Base-by-base conservation (phyloP, 2,329 filamentous ascomycete genomes). In the Cercospora sp. region DNA sequence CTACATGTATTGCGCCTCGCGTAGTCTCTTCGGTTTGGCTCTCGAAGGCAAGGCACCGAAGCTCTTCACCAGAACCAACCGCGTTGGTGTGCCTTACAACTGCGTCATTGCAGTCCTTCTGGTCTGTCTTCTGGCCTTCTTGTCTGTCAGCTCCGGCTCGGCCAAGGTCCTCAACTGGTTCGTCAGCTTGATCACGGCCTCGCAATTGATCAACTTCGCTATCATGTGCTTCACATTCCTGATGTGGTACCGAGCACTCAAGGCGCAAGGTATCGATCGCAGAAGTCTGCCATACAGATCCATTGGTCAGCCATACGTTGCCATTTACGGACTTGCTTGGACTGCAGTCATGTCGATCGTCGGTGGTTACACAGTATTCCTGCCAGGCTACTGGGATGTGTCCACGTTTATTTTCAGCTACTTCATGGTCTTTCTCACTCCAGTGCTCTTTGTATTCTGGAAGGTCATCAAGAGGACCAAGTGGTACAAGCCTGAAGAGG, bases 311-410 rank as follows among this genome's bases (percentile, higher is more conserved):
- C 91, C 91, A 3, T 93, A 89, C 71, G 83, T 86, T 0, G 90
- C 91, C 0, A 93, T 86, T 73, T 88, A 89, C 60, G 89, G 87
- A 0, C 80, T 92, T 37, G 55, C 21, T 16, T 73, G 87, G 85
- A n/a, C 90, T 86, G 0, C 86, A 87, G 78, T 91, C 70, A 93
- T 94, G 89, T 86, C 89, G 0, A 88, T 94, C 72, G 88, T 93
- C 1, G 88, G 90, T 8, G 91, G 91, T 0, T 94, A 93, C 70
- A 85, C 89, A 0, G 90, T 94, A 1, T 94, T 94, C 73, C 75
- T 93, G 57, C 88, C 90, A 0, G 84, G 83, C 0, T 64, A 32
- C 7, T 93, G 90, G 91, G 85, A 88, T 65, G 75, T 90, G 0
- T 85, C 89, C 7, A 88, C 86, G 2, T 94, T 94, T 76, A 76